Evolutionary conservation across 176 grass and related monocot species (phyloP).

Genomic region (Paspalum notatum): DNA sequence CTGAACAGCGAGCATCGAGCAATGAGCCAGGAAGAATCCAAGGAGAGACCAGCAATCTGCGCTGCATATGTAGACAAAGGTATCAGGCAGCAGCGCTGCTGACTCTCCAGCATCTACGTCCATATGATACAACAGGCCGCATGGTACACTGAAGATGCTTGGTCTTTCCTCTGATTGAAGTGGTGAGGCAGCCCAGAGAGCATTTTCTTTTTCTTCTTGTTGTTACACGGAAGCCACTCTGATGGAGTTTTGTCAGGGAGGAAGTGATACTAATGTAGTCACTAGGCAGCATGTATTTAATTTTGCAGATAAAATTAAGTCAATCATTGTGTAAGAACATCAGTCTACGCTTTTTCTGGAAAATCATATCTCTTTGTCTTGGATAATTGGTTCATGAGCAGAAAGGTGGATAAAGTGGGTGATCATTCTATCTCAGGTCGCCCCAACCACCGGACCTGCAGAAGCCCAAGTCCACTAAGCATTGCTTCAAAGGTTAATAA

Average conservation of each 20-base stretch:
- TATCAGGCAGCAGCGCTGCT: neutral
- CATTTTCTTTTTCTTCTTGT: neutral
- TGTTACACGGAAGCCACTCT: neutral
- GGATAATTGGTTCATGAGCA: neutral
- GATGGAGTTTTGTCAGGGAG: neutral
- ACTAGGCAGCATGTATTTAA: neutral
- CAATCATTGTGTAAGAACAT: neutral
- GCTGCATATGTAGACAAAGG: neutral
- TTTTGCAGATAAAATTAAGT: neutral
- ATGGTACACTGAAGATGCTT: too few species aligned
- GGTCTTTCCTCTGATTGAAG: neutral
- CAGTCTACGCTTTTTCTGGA: neutral
- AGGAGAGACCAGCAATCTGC: conserved; percentile 24
- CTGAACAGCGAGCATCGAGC: conserved; percentile 17
- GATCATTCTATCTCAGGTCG: neutral
- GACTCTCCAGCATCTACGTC: neutral
- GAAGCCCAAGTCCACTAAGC: neutral
- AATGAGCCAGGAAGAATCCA: conserved; percentile 39
- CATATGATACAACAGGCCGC: neutral
- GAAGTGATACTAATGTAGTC: neutral
- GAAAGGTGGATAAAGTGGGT: neutral
- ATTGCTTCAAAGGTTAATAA: neutral
- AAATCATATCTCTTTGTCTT: neutral
- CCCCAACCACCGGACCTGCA: conserved; percentile 20
- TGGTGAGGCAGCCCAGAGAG: neutral